A percentile compares a stretch with the other conserved stretches of the same genome.
These are phyloP conservation scores for Lentinula sp. DNA, from an alignment of 768 basidiomycete genomes.

Conservation along the genomic window DNA sequence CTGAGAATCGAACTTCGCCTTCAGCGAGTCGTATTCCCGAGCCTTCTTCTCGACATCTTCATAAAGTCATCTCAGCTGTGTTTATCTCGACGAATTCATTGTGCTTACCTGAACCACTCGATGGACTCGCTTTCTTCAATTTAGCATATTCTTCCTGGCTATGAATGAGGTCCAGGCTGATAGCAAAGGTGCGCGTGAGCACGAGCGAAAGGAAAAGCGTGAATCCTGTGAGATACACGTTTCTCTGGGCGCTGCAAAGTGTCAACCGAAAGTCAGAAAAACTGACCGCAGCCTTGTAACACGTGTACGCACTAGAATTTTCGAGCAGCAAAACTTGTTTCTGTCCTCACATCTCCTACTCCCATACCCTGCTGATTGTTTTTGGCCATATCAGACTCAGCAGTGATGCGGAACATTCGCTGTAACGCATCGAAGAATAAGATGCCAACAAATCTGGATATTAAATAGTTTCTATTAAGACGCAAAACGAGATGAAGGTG, in stretches of 20 bases:
- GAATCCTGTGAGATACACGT: constrained; percentile 89
- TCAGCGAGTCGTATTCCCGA: constrained; percentile 34
- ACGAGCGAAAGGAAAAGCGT: constrained; percentile 95
- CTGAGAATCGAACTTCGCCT: constrained; percentile 54
- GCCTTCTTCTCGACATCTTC: neutral
- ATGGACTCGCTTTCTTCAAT: constrained; percentile 38
- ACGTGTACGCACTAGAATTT: constrained; percentile 77
- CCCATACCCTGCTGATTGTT: constrained; percentile 37
- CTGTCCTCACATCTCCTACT: constrained; percentile 63
- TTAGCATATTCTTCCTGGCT: constrained; percentile 84
- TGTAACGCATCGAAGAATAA: constrained; percentile 91
- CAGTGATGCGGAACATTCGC: constrained; percentile 79
- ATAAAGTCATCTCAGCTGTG: neutral
- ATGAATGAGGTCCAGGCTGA: constrained; percentile 87
- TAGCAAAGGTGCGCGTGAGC: constrained; percentile 87
- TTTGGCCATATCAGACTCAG: constrained; percentile 67
- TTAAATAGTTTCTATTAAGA: neutral
- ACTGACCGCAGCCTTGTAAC: neutral
- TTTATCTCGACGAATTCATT: neutral
- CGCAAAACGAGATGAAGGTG: neutral
- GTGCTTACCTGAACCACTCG: neutral
- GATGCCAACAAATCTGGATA: constrained; percentile 67
- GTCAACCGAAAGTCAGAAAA: neutral
- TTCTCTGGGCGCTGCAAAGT: constrained; percentile 68
- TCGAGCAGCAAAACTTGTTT: constrained; percentile 85